Evolutionary conservation across 176 grass and related monocot genomes (phyloP).

Genomic region (Pontederia paniculata): DNA sequence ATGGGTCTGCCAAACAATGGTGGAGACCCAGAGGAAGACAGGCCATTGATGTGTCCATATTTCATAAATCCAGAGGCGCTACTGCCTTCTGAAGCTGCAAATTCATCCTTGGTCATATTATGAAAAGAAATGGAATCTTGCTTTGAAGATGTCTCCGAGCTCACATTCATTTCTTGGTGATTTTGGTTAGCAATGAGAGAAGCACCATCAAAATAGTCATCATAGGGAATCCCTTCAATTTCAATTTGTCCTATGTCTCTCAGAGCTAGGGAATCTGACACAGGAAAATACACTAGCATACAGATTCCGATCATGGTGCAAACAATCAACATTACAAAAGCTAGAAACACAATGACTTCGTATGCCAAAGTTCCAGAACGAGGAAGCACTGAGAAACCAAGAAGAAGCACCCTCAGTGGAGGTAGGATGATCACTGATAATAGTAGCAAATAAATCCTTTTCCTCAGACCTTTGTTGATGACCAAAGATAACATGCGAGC

Average conservation of each 20-base stretch:
- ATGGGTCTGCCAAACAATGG: too few relatives aligned
- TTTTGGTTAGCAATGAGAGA: slow-evolving; percentile 67
- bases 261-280: slow-evolving; percentile 57
- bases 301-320: slow-evolving; percentile 55
- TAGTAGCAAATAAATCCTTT: slow-evolving; percentile 51
- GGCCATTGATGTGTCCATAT: too few relatives aligned
- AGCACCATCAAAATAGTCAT: slow-evolving; percentile 57
- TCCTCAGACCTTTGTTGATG: slow-evolving; percentile 73
- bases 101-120: slow-evolving; percentile 71
- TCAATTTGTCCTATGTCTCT: slow-evolving; percentile 32
- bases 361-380: slow-evolving; percentile 39
- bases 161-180: slow-evolving; percentile 47
- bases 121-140: slow-evolving; percentile 82
- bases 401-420: slow-evolving; percentile 62
- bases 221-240: slow-evolving; percentile 57
- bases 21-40: too few relatives aligned
- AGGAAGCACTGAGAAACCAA: slow-evolving; percentile 71
- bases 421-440: slow-evolving; percentile 54
- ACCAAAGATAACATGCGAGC: slow-evolving; percentile 44
- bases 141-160: slow-evolving; percentile 68
- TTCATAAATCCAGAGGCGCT: too few relatives aligned
- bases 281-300: slow-evolving; percentile 65
- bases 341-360: slow-evolving; percentile 52
- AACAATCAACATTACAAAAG: slow-evolving; percentile 49
- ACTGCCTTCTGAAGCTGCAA: slow-evolving; percentile 24